A percentile compares a stretch with the other conserved stretches of the same genome.
phyloP scores from a whole-genome alignment of 73 alveolate species.

The Tetrahymena elliotti region DNA sequence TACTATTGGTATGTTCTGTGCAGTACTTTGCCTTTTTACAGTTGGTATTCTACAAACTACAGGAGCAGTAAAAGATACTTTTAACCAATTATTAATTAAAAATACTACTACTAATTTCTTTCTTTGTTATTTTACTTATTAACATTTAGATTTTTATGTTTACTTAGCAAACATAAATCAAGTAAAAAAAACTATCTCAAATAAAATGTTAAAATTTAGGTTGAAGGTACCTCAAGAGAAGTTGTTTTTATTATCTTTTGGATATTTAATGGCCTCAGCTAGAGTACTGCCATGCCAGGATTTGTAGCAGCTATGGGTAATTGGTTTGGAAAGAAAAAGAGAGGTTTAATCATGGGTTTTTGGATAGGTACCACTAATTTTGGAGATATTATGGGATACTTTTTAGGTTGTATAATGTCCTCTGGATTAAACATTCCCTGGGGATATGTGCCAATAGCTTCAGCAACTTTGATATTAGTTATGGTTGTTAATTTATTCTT shows the following conservation, averaged over 20 bases:
- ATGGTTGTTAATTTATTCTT: neutral
- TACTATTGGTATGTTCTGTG: conserved; percentile 3
- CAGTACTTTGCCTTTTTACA: neutral
- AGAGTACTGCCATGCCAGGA: conserved; percentile 19
- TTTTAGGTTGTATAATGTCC: conserved; percentile 6
- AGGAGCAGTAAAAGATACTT: neutral
- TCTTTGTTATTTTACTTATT: neutral
- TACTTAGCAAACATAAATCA: neutral
- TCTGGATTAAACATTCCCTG: neutral
- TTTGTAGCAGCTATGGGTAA: conserved; percentile 25
- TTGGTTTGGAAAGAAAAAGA: conserved; percentile 29
- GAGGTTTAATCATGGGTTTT: conserved; percentile 26
- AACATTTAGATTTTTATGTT: neutral
- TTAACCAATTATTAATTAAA: neutral
- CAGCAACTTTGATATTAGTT: neutral
- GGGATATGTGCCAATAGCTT: neutral
- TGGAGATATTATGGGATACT: conserved; percentile 22
- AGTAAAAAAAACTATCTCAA: neutral
- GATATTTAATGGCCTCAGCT: conserved; percentile 12
- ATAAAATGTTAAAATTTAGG: neutral
- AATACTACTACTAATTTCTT: neutral
- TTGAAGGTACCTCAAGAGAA: neutral
- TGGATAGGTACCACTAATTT: conserved; percentile 31
- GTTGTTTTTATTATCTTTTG: neutral
- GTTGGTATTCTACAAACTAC: conserved; percentile 6